Evolutionary conservation across 345 rosid genomes (phyloP).

Genomic region (Heritiera littoralis): DNA sequence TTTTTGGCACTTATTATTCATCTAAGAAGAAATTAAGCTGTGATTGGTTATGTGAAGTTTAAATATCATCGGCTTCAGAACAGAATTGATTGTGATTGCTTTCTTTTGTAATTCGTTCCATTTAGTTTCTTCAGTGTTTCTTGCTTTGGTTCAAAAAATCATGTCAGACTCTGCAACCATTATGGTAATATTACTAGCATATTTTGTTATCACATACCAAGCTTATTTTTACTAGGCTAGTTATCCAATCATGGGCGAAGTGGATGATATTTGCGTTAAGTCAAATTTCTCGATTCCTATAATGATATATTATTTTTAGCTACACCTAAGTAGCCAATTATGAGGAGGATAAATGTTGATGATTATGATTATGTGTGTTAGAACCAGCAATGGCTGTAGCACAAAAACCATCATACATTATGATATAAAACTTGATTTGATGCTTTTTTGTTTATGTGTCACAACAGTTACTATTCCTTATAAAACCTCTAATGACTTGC

Average conservation of each 20-base stretch:
- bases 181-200: too few relatives aligned
- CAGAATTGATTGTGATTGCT: background rate
- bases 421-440: background rate
- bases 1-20: background rate
- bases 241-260: background rate
- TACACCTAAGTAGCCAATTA: background rate
- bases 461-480: background rate
- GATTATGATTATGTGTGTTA: background rate
- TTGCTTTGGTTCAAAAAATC: too few relatives aligned
- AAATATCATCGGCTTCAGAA: background rate
- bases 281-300: background rate
- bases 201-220: background rate
- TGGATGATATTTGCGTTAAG: background rate
- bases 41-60: background rate
- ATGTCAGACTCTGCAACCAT: too few relatives aligned
- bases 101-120: background rate
- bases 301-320: background rate
- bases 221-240: background rate
- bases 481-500: background rate
- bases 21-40: background rate
- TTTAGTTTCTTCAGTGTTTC: background rate
- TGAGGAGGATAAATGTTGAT: background rate
- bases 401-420: background rate
- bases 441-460: background rate
- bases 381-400: conserved; percentile 4